Conservation (phyloP, 2,329 filamentous ascomycete genomes). For the Venturia oleaginea region DNA sequence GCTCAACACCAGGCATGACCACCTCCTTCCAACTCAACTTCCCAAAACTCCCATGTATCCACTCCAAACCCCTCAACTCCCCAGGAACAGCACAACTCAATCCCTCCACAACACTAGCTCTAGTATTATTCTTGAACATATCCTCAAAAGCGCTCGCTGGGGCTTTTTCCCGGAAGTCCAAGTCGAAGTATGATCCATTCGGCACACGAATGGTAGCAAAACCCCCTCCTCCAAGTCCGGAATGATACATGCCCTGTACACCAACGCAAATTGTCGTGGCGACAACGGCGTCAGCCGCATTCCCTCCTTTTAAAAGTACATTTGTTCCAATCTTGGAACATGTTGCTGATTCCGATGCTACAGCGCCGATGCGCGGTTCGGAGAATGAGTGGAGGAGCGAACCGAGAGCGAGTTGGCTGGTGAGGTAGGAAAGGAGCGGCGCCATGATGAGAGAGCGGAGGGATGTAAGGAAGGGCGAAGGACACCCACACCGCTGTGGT, state of each 20-base stretch:
- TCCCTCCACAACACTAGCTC: constrained; percentile 61
- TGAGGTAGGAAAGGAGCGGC: constrained; percentile 11
- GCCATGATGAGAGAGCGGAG: constrained; percentile 7
- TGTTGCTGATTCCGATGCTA: constrained; percentile 36
- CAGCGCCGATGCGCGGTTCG: constrained; percentile 27
- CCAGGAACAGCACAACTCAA: constrained; percentile 58
- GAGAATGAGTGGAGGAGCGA: constrained; percentile 2
- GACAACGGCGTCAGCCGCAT: constrained; percentile 41
- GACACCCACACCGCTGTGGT: not conserved
- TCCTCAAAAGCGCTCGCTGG: constrained; percentile 71
- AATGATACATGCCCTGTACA: constrained; percentile 15
- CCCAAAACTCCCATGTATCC: constrained; percentile 66
- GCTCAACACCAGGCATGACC: constrained; percentile 61
- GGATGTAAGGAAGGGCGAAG: not conserved
- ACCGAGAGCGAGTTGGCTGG: constrained; percentile 10
- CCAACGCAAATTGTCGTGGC: constrained; percentile 40
- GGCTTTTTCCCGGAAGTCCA: constrained; percentile 86
- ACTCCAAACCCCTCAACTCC: constrained; percentile 68
- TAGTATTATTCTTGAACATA: constrained; percentile 70
- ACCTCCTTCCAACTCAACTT: constrained; percentile 48
- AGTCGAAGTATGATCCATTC: constrained; percentile 69
- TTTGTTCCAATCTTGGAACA: constrained; percentile 40
- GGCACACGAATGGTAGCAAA: constrained; percentile 73
- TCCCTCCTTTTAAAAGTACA: constrained; percentile 40
- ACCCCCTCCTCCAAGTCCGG: constrained; percentile 73